phyloP scores from a whole-genome alignment of 2,329 filamentous ascomycete species.

The Alternaria angustiovoidea region DNA sequence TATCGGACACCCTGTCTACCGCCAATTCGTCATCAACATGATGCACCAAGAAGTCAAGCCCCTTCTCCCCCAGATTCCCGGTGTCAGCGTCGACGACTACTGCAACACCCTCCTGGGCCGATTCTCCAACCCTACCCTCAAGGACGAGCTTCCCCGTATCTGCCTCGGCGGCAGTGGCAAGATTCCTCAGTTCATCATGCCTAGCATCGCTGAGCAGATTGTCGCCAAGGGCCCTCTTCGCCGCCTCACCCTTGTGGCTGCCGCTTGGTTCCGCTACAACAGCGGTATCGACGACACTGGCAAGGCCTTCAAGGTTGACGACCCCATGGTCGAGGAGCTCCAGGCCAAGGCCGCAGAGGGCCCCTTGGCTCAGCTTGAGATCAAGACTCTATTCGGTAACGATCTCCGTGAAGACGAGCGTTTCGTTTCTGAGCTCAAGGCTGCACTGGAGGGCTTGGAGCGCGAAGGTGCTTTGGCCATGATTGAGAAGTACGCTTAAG shows the following conservation, averaged over 20 bases:
- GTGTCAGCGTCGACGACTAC: conserved; percentile 39
- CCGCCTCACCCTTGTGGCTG: conserved; percentile 35
- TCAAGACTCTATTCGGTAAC: conserved; percentile 35
- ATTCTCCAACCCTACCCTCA: conserved; percentile 40
- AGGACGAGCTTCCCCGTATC: conserved; percentile 41
- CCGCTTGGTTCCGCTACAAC: conserved; percentile 42
- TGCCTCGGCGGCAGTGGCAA: conserved; percentile 43
- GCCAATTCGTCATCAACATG: conserved; percentile 40
- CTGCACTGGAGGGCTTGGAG: conserved; percentile 31
- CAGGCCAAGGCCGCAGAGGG: conserved; percentile 31
- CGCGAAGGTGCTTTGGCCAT: conserved; percentile 32
- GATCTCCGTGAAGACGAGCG: conserved; percentile 37
- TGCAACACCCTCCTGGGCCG: conserved; percentile 35
- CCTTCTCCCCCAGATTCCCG: conserved; percentile 37
- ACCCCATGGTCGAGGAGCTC: conserved; percentile 38
- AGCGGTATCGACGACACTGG: conserved; percentile 35
- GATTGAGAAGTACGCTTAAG: conserved; percentile 29
- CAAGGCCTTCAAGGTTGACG: conserved; percentile 32
- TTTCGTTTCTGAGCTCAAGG: conserved; percentile 37
- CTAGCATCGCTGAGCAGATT: conserved; percentile 40
- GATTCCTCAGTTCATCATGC: conserved; percentile 43
- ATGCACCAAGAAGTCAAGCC: conserved; percentile 43
- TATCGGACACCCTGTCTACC: conserved; percentile 32
- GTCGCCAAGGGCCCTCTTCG: conserved; percentile 32
- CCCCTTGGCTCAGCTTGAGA: conserved; percentile 19